Evolutionary conservation across 495 filamentous ascomycete genomes (phyloP).

Genomic region (Geoglossum glabrum): DNA sequence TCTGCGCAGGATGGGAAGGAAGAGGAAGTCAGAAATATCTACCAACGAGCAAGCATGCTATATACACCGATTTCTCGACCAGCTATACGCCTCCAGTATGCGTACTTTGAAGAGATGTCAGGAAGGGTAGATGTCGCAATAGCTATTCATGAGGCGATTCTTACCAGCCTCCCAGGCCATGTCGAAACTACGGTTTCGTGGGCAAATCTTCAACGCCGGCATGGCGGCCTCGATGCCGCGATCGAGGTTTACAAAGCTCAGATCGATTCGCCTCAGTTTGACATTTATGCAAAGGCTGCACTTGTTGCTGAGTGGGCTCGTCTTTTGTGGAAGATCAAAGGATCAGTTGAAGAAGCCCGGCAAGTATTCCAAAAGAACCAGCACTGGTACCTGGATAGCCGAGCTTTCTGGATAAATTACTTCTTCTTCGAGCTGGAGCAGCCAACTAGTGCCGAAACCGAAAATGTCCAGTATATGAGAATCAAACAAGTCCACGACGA

Average conservation of each 20-base stretch:
- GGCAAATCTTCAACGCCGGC: conserved; percentile 74
- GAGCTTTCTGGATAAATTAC: conserved; percentile 83
- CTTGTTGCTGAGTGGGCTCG: conserved; percentile 80
- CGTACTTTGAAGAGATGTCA: conserved; percentile 78
- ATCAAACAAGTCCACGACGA: conserved; percentile 69
- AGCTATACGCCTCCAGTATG: conserved; percentile 69
- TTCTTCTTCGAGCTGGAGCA: conserved; percentile 80
- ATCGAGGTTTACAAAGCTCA: conserved; percentile 69
- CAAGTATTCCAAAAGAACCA: conserved; percentile 67
- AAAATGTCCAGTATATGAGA: conserved; percentile 43
- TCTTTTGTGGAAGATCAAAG: conserved; percentile 80
- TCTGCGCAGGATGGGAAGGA: conserved; percentile 56
- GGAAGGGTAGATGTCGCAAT: conserved; percentile 56
- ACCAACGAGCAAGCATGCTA: conserved; percentile 64
- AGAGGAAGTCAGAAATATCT: conserved; percentile 85
- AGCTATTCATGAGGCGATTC: conserved; percentile 65
- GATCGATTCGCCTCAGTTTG: conserved; percentile 47
- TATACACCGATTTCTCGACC: conserved; percentile 73
- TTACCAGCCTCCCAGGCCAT: conserved; percentile 48
- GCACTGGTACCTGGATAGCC: conserved; percentile 68
- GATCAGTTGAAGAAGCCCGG: conserved; percentile 64
- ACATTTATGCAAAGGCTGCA: conserved; percentile 67
- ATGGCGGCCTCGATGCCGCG: conserved; percentile 68
- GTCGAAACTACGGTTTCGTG: conserved; percentile 74
- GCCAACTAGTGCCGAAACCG: conserved; percentile 45